Evolutionary conservation across 371 early-diverging fungal genomes (phyloP).

Genomic region (Mortierella sp.): DNA sequence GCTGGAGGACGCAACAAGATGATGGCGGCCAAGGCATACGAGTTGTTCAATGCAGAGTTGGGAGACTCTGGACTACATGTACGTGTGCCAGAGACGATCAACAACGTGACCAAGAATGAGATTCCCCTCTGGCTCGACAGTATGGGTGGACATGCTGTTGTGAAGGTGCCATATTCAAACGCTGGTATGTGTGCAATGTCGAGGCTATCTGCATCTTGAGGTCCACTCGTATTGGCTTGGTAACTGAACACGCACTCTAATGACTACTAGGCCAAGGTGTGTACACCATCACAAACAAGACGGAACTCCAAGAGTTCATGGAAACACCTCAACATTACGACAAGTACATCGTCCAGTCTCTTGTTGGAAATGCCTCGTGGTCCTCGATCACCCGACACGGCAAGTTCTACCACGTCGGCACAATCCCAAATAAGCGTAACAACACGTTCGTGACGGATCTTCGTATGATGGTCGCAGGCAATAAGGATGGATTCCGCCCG

Average conservation of each 20-base stretch:
- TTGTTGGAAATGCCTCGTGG: slow-evolving; percentile 95
- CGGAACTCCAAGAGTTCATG: slow-evolving; percentile 84
- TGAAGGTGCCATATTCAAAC: slow-evolving; percentile 94
- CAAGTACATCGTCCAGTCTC: slow-evolving; percentile 94
- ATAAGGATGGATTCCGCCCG: slow-evolving; percentile 83
- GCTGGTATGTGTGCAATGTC: slow-evolving; percentile 80
- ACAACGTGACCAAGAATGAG: slow-evolving; percentile 87
- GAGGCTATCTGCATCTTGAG: too few species aligned
- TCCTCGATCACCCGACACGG: slow-evolving; percentile 83
- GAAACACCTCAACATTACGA: slow-evolving; percentile 87
- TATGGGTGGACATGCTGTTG: slow-evolving; percentile 93
- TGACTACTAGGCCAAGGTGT: slow-evolving; percentile 82
- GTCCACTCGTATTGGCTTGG: too few species aligned
- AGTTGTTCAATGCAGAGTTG: slow-evolving; percentile 88
- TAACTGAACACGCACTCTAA: background rate
- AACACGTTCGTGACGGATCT: slow-evolving; percentile 90
- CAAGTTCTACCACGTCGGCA: slow-evolving; percentile 91
- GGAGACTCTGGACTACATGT: slow-evolving; percentile 77
- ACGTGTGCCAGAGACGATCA: slow-evolving; percentile 92
- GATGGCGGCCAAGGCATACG: slow-evolving; percentile 96
- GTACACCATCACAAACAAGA: slow-evolving; percentile 88
- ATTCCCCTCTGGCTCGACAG: slow-evolving; percentile 88
- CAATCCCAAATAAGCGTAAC: slow-evolving; percentile 90
- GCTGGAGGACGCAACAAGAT: slow-evolving; percentile 96
- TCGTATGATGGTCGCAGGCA: slow-evolving; percentile 91